Evolutionary conservation across 345 rosid species (phyloP).

Genomic region (Jatropha curcas): DNA sequence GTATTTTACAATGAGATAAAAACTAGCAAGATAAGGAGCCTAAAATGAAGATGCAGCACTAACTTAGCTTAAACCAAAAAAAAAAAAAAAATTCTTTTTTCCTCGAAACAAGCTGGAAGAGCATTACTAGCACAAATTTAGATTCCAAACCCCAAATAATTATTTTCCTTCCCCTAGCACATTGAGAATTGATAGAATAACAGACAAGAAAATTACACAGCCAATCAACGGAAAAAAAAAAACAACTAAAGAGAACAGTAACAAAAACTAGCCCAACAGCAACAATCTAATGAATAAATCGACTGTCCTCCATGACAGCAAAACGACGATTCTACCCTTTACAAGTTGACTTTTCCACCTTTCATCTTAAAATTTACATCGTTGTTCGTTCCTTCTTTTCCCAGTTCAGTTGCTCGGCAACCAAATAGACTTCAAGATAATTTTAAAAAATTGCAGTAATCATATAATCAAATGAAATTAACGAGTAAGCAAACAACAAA

Average conservation of each 20-base stretch:
- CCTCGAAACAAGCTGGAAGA: background rate
- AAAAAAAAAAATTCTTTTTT: background rate
- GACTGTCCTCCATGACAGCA: background rate
- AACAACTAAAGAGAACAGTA: background rate
- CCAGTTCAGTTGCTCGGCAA: background rate
- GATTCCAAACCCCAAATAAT: background rate
- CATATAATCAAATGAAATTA: background rate
- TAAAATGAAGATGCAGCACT: background rate
- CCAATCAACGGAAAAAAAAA: background rate
- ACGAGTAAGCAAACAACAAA: background rate
- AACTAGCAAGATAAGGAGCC: no score
- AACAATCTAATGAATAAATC: background rate
- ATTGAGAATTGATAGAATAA: background rate
- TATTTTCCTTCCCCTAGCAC: background rate
- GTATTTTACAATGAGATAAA: no score
- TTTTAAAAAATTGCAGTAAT: background rate
- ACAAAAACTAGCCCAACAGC: background rate
- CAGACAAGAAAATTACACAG: background rate
- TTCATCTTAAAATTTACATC: background rate
- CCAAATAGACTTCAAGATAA: conserved; percentile 3
- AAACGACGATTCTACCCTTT: background rate
- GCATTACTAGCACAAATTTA: background rate
- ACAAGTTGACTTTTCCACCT: conserved; percentile 5
- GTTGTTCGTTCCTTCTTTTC: background rate
- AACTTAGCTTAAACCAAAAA: background rate